Evolutionary conservation across 1,284 basidiomycete genomes (phyloP).

Genomic region (Fomitiporia mediterranea): DNA sequence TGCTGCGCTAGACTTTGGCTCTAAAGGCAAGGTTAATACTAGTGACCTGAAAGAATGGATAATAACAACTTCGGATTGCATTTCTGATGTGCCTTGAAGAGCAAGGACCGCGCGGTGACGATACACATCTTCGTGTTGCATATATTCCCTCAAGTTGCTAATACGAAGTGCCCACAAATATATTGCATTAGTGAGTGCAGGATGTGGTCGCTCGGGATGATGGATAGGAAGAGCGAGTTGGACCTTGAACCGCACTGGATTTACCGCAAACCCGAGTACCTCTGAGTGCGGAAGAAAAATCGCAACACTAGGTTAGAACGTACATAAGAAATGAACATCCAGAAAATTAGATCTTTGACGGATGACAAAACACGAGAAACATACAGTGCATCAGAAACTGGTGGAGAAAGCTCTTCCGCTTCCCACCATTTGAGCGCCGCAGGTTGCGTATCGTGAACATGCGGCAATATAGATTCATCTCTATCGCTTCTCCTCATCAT

Average conservation of each 20-base stretch:
- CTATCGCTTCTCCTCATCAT: neutral
- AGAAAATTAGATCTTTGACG: neutral
- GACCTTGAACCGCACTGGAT: slow-evolving; percentile 29
- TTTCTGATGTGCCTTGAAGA: slow-evolving; percentile 30
- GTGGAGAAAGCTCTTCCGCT: slow-evolving; percentile 22
- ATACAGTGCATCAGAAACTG: slow-evolving; percentile 23
- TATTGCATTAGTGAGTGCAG: slow-evolving; percentile 43
- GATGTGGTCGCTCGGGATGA: slow-evolving; percentile 41
- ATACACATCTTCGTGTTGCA: slow-evolving; percentile 34
- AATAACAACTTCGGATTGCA: slow-evolving; percentile 30
- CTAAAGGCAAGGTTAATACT: neutral
- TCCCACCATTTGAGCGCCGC: slow-evolving; percentile 18
- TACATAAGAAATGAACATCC: neutral
- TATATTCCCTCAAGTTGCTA: slow-evolving; percentile 27
- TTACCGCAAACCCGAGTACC: slow-evolving; percentile 33
- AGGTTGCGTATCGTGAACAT: neutral
- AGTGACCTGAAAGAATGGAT: neutral
- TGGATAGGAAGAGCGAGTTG: slow-evolving; percentile 25
- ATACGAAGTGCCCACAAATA: slow-evolving; percentile 47
- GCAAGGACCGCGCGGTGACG: slow-evolving; percentile 42
- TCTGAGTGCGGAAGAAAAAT: slow-evolving; percentile 25
- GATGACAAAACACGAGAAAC: neutral
- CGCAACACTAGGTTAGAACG: slow-evolving; percentile 20
- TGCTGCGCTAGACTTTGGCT: neutral
- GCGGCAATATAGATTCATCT: neutral